A percentile compares a stretch with the other conserved stretches of the same genome.
These are phyloP conservation scores for Lipomyces japonicus DNA, from an alignment of 805 yeast species.

Conservation along the genomic window DNA sequence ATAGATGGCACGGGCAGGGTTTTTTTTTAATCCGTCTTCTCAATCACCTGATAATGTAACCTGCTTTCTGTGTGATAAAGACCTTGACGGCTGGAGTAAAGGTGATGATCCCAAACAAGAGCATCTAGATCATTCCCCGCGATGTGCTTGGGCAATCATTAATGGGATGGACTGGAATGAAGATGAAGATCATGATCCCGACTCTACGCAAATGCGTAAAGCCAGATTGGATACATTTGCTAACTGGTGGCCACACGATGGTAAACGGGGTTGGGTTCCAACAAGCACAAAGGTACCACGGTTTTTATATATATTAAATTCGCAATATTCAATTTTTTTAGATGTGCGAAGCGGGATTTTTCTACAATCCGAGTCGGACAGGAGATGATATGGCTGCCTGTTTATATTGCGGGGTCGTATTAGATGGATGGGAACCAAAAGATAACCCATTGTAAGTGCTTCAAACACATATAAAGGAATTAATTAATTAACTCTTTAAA, in stretches of 20 bases:
- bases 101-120: slow-evolving; percentile 50
- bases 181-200: slow-evolving; percentile 31
- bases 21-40: slow-evolving; percentile 54
- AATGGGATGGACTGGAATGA: slow-evolving; percentile 29
- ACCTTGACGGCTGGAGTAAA: slow-evolving; percentile 57
- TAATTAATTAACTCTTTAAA: neutral
- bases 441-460: slow-evolving; percentile 52
- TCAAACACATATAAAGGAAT: neutral
- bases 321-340: neutral
- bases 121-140: slow-evolving; percentile 42
- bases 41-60: slow-evolving; percentile 49
- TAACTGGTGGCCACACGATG: slow-evolving; percentile 47
- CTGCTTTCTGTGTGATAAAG: slow-evolving; percentile 55
- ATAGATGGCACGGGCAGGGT: slow-evolving; percentile 55
- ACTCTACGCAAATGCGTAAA: slow-evolving; percentile 25
- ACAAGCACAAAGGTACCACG: slow-evolving; percentile 34
- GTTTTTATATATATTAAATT: no score
- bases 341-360: slow-evolving; percentile 64
- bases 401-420: slow-evolving; percentile 57
- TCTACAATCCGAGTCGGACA: slow-evolving; percentile 47
- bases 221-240: slow-evolving; percentile 39
- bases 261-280: slow-evolving; percentile 42
- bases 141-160: slow-evolving; percentile 40
- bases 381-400: slow-evolving; percentile 59
- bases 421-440: slow-evolving; percentile 67